phyloP scores from a whole-genome alignment of 768 basidiomycete genomes.

The Serendipita vermifera region DNA sequence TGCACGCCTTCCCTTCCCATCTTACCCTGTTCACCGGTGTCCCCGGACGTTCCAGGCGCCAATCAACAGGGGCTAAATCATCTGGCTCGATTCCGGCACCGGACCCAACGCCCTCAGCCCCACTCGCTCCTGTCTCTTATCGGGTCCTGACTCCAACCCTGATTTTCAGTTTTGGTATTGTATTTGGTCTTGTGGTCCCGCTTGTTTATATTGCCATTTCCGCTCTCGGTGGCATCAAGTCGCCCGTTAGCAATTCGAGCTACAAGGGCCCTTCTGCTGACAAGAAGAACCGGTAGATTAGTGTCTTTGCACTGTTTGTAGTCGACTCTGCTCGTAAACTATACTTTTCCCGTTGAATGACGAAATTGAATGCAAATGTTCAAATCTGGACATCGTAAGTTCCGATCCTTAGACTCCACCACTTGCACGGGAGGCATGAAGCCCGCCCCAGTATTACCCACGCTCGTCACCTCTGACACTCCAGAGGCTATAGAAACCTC shows the following conservation, averaged over 20 bases:
- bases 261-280: not conserved
- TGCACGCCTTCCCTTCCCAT: not conserved
- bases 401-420: too few species aligned
- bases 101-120: not conserved
- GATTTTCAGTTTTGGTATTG: not conserved
- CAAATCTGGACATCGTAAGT: too few species aligned
- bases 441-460: not conserved
- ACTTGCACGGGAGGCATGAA: too few species aligned
- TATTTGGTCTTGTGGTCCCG: constrained; percentile 3
- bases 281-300: not conserved
- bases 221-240: not conserved
- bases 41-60: not conserved
- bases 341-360: too few species aligned
- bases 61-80: not conserved
- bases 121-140: not conserved
- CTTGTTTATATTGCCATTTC: constrained; percentile 1
- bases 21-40: not conserved
- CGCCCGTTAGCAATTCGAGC: not conserved
- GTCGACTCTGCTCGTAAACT: too few species aligned
- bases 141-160: not conserved
- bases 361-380: too few species aligned
- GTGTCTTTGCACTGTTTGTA: not conserved
- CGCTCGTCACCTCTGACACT: not conserved
- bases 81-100: not conserved
- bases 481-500: not conserved